phyloP scores from a whole-genome alignment of 345 rosid genomes.

The Populus pruinosa region DNA sequence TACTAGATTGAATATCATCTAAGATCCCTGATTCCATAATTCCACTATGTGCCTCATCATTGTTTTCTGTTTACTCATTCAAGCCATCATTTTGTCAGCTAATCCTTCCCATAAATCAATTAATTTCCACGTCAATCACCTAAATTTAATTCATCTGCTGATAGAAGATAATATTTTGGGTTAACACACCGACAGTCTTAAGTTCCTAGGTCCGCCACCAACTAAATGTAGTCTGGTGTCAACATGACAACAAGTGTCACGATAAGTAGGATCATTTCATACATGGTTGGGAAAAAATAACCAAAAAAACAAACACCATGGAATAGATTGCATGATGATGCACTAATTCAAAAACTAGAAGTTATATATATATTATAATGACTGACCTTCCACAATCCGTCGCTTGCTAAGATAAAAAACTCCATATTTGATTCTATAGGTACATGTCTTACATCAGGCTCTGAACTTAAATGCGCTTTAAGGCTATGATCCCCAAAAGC shows the following conservation, averaged over 20 bases:
- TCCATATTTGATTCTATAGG: constrained; percentile 43
- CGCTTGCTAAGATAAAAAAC: constrained; percentile 54
- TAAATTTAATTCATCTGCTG: background rate
- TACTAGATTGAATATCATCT: background rate
- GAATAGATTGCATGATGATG: background rate
- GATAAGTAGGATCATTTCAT: background rate
- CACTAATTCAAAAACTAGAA: background rate
- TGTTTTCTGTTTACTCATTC: background rate
- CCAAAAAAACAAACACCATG: background rate
- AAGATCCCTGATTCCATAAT: background rate
- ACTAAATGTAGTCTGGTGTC: background rate
- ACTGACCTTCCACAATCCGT: constrained; percentile 67
- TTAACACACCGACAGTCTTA: background rate
- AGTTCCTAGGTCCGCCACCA: background rate
- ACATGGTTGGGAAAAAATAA: background rate
- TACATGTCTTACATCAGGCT: constrained; percentile 46
- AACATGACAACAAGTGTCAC: background rate
- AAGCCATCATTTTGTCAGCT: background rate
- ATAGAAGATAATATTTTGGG: background rate
- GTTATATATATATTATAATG: constrained; percentile 2
- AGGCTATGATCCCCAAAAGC: constrained; percentile 63
- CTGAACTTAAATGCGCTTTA: constrained; percentile 59
- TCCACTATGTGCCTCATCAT: background rate
- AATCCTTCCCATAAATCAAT: background rate
- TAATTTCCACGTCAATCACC: background rate